A percentile compares a stretch with the other conserved stretches of the same genome.
phyloP scores from a whole-genome alignment of 2,329 filamentous ascomycete species.

The Hypocrella siamensis region DNA sequence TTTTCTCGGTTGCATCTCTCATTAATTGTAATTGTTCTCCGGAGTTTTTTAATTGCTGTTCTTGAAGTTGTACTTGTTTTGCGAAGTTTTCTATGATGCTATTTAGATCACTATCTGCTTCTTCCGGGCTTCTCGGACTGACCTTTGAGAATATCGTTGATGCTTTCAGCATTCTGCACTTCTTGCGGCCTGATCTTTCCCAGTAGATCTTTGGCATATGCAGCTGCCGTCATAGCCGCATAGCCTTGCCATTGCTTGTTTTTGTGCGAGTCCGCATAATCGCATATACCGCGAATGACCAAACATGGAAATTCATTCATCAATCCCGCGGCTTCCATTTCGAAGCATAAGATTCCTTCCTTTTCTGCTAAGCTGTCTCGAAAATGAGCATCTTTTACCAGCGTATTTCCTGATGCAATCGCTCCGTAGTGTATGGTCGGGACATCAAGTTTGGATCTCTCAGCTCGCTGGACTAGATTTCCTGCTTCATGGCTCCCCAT shows the following conservation, averaged over 20 bases:
- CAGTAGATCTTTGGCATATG: no score
- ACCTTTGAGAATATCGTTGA: no score
- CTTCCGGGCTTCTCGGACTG: neutral
- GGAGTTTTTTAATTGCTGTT: no score
- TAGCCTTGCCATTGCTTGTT: slow-evolving; percentile 15
- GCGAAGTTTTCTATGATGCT: no score
- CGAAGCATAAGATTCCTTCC: slow-evolving; percentile 5
- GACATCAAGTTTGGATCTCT: neutral
- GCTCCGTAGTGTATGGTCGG: slow-evolving; percentile 8
- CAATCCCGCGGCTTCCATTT: slow-evolving; percentile 16
- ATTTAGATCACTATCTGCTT: neutral
- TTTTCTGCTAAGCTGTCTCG: slow-evolving; percentile 10
- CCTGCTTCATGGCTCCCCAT: slow-evolving; percentile 34
- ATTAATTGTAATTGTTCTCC: no score
- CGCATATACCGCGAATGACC: slow-evolving; percentile 18
- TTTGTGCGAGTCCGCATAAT: slow-evolving; percentile 19
- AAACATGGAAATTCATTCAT: slow-evolving; percentile 15
- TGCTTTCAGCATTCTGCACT: no score
- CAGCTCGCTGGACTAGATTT: slow-evolving; percentile 1
- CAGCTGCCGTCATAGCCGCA: no score
- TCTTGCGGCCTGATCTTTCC: no score
- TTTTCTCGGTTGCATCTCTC: no score
- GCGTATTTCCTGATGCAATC: slow-evolving; percentile 2
- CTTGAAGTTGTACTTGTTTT: no score
- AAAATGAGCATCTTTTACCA: neutral